Percentiles rank a stretch among this genome's conserved stretches.
Conservation (phyloP, 257 asterid species). For the Solanum pinnatisectum region DNA sequence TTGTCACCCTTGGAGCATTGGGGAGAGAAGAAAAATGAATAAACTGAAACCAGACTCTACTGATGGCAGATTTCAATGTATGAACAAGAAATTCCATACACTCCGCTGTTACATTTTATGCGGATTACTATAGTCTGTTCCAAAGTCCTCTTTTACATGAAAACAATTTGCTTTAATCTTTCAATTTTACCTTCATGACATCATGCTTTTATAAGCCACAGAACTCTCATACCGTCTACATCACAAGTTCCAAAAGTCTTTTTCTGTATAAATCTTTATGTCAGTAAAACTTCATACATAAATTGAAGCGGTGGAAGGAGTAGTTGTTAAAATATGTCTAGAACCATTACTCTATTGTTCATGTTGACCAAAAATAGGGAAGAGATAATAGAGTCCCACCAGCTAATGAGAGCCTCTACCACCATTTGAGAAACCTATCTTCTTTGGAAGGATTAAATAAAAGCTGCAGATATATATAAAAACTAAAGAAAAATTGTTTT, state of each 20-base stretch:
- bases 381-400: not conserved
- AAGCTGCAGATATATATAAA: not conserved
- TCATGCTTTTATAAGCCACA: not conserved
- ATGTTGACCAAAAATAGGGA: not conserved
- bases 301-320: not conserved
- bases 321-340: not conserved
- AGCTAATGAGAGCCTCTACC: not conserved
- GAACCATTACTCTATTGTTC: not conserved
- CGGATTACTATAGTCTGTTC: not conserved
- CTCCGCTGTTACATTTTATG: not conserved
- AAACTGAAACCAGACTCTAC: not conserved
- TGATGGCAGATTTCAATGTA: not conserved
- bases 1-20: not conserved
- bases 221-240: not conserved
- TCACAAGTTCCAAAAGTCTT: not conserved
- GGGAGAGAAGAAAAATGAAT: not conserved
- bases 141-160: not conserved
- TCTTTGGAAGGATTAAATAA: not conserved
- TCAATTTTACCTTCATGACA: not conserved
- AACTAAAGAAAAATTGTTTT: not conserved
- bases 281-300: not conserved
- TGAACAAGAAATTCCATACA: not conserved
- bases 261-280: not conserved
- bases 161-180: not conserved
- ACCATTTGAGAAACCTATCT: not conserved